Evolutionary conservation across 768 basidiomycete genomes (phyloP).

Genomic region (Rhizopogon rudus): DNA sequence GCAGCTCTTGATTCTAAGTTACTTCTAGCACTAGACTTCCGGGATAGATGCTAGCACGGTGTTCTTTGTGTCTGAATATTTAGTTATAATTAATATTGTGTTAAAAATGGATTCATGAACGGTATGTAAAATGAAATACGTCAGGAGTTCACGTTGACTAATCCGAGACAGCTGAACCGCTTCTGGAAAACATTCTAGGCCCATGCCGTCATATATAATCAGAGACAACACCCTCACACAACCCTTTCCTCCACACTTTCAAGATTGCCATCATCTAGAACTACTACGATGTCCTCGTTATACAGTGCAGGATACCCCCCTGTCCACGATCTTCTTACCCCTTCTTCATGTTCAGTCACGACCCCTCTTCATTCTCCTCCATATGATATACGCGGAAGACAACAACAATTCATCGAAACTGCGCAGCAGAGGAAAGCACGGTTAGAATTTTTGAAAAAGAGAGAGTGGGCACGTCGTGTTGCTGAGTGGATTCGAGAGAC

Average conservation of each 20-base stretch:
- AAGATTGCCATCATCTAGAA: not conserved
- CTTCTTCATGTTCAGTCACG: conserved; percentile 13
- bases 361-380: conserved; percentile 21
- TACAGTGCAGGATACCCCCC: not conserved
- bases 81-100: not conserved
- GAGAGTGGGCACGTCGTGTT: conserved; percentile 38
- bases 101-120: not conserved
- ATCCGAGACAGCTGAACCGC: conserved; percentile 4
- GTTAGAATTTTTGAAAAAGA: conserved; percentile 44
- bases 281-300: not conserved
- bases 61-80: no score
- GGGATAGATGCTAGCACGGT: no score
- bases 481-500: conserved; percentile 33
- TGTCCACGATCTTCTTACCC: conserved; percentile 1
- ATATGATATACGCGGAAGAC: conserved; percentile 41
- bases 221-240: conserved; percentile 6
- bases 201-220: conserved; percentile 5
- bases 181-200: conserved; percentile 5
- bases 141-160: conserved; percentile 1
- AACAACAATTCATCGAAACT: conserved; percentile 40
- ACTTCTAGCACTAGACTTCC: no score
- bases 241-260: conserved; percentile 4
- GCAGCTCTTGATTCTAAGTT: no score
- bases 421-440: conserved; percentile 44
- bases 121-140: not conserved